Conservation (phyloP, 1,284 basidiomycete genomes). For the Vanrija sp. region DNA sequence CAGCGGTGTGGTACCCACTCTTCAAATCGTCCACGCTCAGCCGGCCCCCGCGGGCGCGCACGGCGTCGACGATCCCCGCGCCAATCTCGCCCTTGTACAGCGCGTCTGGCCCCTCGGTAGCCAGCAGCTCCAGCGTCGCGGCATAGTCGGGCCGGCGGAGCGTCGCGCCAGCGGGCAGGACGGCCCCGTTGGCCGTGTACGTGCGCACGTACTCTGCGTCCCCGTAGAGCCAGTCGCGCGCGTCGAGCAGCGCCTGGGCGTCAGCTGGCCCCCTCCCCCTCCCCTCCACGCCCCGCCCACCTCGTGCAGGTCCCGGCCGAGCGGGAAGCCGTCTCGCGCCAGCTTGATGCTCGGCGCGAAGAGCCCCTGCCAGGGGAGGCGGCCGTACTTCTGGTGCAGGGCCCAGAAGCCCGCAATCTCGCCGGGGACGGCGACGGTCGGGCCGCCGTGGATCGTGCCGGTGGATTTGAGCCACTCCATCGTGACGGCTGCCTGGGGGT, state of each 20-base stretch:
- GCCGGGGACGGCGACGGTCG: constrained; percentile 37
- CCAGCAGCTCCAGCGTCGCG: constrained; percentile 29
- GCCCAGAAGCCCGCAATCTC: constrained; percentile 27
- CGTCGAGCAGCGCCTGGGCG: no score
- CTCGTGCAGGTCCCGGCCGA: constrained; percentile 31
- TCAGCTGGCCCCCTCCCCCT: neutral
- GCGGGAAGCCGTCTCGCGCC: constrained; percentile 61
- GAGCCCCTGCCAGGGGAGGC: constrained; percentile 23
- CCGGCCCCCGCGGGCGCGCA: constrained; percentile 31
- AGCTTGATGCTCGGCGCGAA: constrained; percentile 23
- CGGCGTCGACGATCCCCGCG: constrained; percentile 24
- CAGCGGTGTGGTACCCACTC: constrained; percentile 13
- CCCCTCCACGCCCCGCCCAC: constrained; percentile 10
- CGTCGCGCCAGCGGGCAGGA: constrained; percentile 21
- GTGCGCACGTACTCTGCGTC: constrained; percentile 16
- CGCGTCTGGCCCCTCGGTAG: constrained; percentile 27
- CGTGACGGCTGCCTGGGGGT: neutral
- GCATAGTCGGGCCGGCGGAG: constrained; percentile 36
- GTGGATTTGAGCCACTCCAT: constrained; percentile 17
- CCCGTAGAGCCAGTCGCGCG: no score
- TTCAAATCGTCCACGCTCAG: constrained; percentile 37
- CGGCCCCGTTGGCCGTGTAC: constrained; percentile 21
- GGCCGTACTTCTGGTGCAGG: constrained; percentile 29
- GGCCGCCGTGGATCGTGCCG: constrained; percentile 19
- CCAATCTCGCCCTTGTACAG: constrained; percentile 40